Evolutionary conservation across 1,284 basidiomycete genomes (phyloP), one percentile per base, ranked within the genome.

Genomic region (Pisolithus thermaeus): DNA sequence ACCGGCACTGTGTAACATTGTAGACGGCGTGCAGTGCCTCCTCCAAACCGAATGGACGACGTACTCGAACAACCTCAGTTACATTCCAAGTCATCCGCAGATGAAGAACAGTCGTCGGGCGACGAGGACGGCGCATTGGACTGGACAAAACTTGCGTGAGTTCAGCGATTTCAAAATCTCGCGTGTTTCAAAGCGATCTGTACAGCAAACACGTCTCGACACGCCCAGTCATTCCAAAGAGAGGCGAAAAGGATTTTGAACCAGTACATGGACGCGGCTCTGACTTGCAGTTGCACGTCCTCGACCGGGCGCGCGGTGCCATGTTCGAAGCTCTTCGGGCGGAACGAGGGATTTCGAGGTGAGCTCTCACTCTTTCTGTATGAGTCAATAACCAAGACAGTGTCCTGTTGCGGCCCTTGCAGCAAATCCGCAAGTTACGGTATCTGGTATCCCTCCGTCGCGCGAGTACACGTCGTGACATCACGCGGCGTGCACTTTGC

Each of bases 191-290:
- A 52, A 41, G 7, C 3, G 30, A 44, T 52, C 42, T 14, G 28
- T 51, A 47, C 51, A 65, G 67, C 44, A 66, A 58, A 41, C 20
- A 47, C 41, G 65, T 57, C 9, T 40, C 61, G 37, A 59, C 66
- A 4, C 71, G 72, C 14, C 78, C 78, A 1, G 67, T 79, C 7
- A 95, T 97, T 50, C 94, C 94, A 9, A 94, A 91, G 67, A 80
- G 94, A 27, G 94, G 94, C 4, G 94, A 97, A 68, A 97, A 97
- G 66, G 93, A 97, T 60, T 98, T 95, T 60, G 95, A 98, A 67
- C 96, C 96, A 3, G 69, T 78, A 58, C 70, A 78, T 49, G 77
- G 82, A 41, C 80, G 90, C 52, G 80, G 83, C 18, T 90, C 92
- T 45, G 84, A 85, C 51, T 74, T 96, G n/a, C 90, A 95, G 58